Evolutionary conservation across 1,284 basidiomycete genomes (phyloP), one percentile per base, ranked within the genome.

Genomic region (Boletus smithii): DNA sequence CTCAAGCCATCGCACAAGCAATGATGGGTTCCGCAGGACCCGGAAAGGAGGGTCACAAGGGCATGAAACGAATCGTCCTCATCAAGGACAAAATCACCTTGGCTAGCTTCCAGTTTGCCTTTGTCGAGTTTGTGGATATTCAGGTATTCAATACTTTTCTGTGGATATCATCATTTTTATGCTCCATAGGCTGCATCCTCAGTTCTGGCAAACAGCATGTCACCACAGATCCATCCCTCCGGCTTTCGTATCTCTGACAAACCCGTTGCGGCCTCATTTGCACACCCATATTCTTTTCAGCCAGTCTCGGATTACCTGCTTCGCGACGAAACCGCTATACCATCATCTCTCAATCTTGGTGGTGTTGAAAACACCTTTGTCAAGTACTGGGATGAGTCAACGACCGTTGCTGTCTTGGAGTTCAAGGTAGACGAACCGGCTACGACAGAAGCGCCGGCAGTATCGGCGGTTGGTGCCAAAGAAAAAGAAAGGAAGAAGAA

Each of bases 51-150:
- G 87, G 86, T 17, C 86, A 88, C 38, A 83, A 81, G 61, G 88
- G 90, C 13, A 89, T 97, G 80, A 83, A 81, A 51, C 77, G 91
- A 36, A 87, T 97, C 43, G 76, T 93, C 34, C 74, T 94, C 47
- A 85, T 95, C 66, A 89, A 91, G 65, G 92, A 97, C 68, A 85
- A 88, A 61, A 76, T 79, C 8, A 88, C 88, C 0, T 76, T 85
- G 71, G 81, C 83, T 2, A 91, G 89, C 61, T 93, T 91, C 77
- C 90, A 94, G 13, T 95, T 93, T 65, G 84, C 88, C 0, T 97
- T 97, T 62, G 88, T 95, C 11, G 91, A 97, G 62, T 90, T 95
- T 58, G 73, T 88, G 24, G 89, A 93, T 53, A 68, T 84, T 7
- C 80, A 86, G 74, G 92, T 93, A 68, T 54, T 62, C 10, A 33